Percentiles rank a stretch among this genome's conserved stretches.
Conservation (phyloP, 78 protist species). For the Dictyostelium capitatum region DNA sequence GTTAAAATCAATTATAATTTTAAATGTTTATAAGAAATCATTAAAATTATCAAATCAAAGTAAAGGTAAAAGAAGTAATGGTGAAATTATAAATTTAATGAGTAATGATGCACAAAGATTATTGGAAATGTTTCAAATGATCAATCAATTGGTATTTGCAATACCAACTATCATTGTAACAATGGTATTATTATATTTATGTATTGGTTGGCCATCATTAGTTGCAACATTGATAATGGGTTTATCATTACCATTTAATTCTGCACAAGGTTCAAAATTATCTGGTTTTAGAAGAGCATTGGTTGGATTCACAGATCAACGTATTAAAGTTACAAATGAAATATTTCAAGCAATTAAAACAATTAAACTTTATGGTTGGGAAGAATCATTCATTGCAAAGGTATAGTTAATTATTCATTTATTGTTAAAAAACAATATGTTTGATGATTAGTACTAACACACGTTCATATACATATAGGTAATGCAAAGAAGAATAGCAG, state of each 20-base stretch:
- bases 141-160: conserved; percentile 84
- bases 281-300: conserved; percentile 4
- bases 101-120: conserved; percentile 88
- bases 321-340: conserved; percentile 86
- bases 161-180: conserved; percentile 79
- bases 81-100: conserved; percentile 91
- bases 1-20: conserved; percentile 48
- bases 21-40: conserved; percentile 46
- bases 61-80: conserved; percentile 54
- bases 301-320: conserved; percentile 53
- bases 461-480: too few species aligned
- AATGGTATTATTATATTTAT: conserved; percentile 44
- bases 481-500: neutral
- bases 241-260: conserved; percentile 46
- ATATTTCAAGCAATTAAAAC: conserved; percentile 84
- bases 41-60: conserved; percentile 33
- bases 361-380: conserved; percentile 95
- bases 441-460: too few species aligned
- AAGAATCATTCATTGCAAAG: conserved; percentile 4
- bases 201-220: conserved; percentile 47
- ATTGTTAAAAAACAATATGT: too few species aligned
- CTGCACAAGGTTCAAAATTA: conserved; percentile 10
- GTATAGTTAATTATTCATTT: too few species aligned
- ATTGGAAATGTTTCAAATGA: conserved; percentile 57
- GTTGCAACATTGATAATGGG: conserved; percentile 45